Evolutionary conservation across 768 basidiomycete species (phyloP).

Genomic region (Boletus subparvulus): DNA sequence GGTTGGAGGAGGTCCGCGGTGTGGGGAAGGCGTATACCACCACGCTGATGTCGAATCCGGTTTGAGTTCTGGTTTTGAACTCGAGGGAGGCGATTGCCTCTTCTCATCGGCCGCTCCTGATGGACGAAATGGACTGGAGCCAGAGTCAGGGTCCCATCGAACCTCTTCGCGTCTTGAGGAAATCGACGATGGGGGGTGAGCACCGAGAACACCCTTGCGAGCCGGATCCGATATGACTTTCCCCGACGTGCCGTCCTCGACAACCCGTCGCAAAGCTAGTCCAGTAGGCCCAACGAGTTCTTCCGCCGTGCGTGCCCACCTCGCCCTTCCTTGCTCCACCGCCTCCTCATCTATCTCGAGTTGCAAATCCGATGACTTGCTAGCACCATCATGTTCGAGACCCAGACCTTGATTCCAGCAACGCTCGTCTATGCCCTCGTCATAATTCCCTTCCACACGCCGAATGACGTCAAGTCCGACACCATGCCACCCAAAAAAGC

Average conservation of each 20-base stretch:
- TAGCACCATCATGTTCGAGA: neutral
- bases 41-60: slow-evolving; percentile 13
- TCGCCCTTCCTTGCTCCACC: slow-evolving; percentile 26
- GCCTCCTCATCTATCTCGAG: slow-evolving; percentile 18
- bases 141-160: slow-evolving; percentile 18
- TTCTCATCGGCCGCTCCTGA: neutral
- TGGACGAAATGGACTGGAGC: neutral
- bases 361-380: slow-evolving; percentile 1
- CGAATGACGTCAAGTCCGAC: slow-evolving; percentile 15
- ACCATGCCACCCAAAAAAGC: slow-evolving; percentile 32
- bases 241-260: neutral
- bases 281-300: slow-evolving; percentile 25
- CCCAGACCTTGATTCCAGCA: neutral
- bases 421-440: neutral
- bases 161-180: neutral
- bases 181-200: neutral
- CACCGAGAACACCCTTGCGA: neutral
- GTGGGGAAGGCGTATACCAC: slow-evolving; percentile 8
- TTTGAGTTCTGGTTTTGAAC: slow-evolving; percentile 3
- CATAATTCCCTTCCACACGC: neutral
- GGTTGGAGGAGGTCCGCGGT: slow-evolving; percentile 5
- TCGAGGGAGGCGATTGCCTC: neutral
- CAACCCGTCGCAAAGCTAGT: slow-evolving; percentile 2
- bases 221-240: neutral
- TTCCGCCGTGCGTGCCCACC: slow-evolving; percentile 18